phyloP scores from a whole-genome alignment of 805 yeast genomes.

The Metschnikowia matae region DNA sequence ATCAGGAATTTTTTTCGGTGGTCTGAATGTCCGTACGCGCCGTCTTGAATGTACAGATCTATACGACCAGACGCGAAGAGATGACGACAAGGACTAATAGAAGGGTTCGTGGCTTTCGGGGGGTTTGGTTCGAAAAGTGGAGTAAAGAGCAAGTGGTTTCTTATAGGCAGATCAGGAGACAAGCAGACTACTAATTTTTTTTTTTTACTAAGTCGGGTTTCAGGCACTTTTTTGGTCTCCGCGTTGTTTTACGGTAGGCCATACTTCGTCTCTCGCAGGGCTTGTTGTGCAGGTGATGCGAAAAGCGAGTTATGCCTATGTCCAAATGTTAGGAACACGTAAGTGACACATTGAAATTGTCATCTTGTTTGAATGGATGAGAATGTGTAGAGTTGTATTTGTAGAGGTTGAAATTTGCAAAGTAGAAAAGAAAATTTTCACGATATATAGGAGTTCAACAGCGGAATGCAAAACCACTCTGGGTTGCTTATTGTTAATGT shows the following conservation, averaged over 20 bases:
- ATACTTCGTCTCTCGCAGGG: background rate
- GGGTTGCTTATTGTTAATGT: too few species aligned
- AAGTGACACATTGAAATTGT: too few species aligned
- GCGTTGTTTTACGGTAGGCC: background rate
- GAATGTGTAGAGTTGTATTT: too few species aligned
- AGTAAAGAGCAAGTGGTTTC: background rate
- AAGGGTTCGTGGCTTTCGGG: background rate
- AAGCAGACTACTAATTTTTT: background rate
- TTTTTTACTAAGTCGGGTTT: background rate
- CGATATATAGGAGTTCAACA: too few species aligned
- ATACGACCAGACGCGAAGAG: conserved; percentile 3
- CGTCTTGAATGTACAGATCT: background rate
- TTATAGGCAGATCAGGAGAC: background rate
- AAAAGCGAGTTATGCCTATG: background rate
- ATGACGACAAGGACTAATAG: background rate
- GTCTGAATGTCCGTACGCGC: conserved; percentile 1
- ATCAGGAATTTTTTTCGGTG: conserved; percentile 4
- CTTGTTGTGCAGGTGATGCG: background rate
- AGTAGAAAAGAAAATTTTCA: too few species aligned
- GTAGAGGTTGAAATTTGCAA: too few species aligned
- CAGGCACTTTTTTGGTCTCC: background rate
- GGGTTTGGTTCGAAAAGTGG: background rate
- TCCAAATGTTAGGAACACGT: background rate
- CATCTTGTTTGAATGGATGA: too few species aligned
- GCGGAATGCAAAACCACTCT: too few species aligned